These are phyloP conservation scores for Trichoderma gracile DNA, from an alignment of 2,329 filamentous ascomycete genomes.

Conservation along the genomic window DNA sequence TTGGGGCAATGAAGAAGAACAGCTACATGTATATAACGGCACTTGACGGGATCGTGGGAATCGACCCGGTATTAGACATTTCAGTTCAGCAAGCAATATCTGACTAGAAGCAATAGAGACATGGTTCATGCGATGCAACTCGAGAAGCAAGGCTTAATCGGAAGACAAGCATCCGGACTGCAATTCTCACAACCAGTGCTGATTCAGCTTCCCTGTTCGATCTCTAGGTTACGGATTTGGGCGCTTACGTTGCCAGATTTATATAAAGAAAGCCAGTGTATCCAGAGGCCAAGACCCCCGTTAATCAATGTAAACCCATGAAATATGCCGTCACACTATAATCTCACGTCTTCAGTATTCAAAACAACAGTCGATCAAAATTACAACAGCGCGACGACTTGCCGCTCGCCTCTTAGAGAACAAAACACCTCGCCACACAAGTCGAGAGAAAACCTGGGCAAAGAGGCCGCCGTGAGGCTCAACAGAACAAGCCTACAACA, in stretches of 20 bases:
- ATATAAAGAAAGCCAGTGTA: not conserved
- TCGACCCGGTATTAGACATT: not conserved
- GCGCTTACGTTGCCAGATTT: slow-evolving; percentile 9
- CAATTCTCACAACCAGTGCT: not conserved
- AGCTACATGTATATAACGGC: too few species aligned
- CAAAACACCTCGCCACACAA: not conserved
- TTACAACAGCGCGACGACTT: too few species aligned
- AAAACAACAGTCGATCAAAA: not conserved
- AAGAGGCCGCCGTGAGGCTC: slow-evolving; percentile 19
- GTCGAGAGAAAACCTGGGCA: too few species aligned
- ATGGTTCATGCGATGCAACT: too few species aligned
- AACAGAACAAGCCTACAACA: not conserved
- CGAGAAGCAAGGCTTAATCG: too few species aligned
- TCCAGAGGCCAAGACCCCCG: not conserved
- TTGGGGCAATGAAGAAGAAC: slow-evolving; percentile 4
- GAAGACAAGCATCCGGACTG: not conserved
- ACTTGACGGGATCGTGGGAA: not conserved
- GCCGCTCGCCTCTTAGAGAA: not conserved
- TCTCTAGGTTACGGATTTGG: not conserved
- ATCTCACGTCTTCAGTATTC: not conserved
- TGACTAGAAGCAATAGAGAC: too few species aligned
- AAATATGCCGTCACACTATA: slow-evolving; percentile 10
- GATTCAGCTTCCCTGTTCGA: not conserved
- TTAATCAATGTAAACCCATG: not conserved
- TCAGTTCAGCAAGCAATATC: slow-evolving; percentile 5